Percentiles rank a stretch among this genome's conserved stretches.
Conservation (phyloP, 495 filamentous ascomycete species). For the Aspergillus biplanus region DNA sequence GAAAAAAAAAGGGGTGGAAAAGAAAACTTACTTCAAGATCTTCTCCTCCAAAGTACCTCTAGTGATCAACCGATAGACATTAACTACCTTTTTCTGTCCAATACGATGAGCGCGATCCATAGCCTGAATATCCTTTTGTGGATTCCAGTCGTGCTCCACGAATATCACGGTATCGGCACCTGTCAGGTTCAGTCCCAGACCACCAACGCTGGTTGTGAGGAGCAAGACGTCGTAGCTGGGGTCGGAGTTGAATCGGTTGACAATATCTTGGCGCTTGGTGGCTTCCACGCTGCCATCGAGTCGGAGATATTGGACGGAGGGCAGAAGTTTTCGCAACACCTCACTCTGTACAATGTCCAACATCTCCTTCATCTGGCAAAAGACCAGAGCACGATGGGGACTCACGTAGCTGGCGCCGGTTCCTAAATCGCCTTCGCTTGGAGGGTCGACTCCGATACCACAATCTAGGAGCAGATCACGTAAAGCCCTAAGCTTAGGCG, state of each 20-base stretch:
- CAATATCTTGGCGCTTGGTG: constrained; percentile 88
- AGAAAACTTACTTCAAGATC: constrained; percentile 75
- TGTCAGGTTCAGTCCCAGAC: constrained; percentile 91
- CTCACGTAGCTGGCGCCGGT: constrained; percentile 81
- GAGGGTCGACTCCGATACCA: constrained; percentile 76
- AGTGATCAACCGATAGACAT: constrained; percentile 97
- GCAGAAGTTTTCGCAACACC: constrained; percentile 82
- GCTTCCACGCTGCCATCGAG: constrained; percentile 92
- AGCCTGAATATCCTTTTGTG: constrained; percentile 96
- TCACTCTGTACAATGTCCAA: constrained; percentile 95
- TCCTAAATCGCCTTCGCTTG: constrained; percentile 59
- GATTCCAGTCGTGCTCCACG: constrained; percentile 99
- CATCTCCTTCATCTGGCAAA: constrained; percentile 99
- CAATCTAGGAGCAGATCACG: constrained; percentile 91
- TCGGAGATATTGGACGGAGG: constrained; percentile 84
- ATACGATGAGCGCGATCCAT: constrained; percentile 99
- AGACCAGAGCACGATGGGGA: constrained; percentile 92
- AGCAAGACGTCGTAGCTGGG: constrained; percentile 93
- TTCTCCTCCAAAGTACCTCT: constrained; percentile 97
- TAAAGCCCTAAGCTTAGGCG: constrained; percentile 88
- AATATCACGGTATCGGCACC: constrained; percentile 99
- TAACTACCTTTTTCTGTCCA: constrained; percentile 99
- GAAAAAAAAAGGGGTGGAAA: not conserved
- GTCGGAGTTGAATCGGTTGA: constrained; percentile 98
- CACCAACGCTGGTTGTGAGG: constrained; percentile 92